Evolutionary conservation across 129 eudicot genomes (phyloP).

Genomic region (Dittrichia graveolens): DNA sequence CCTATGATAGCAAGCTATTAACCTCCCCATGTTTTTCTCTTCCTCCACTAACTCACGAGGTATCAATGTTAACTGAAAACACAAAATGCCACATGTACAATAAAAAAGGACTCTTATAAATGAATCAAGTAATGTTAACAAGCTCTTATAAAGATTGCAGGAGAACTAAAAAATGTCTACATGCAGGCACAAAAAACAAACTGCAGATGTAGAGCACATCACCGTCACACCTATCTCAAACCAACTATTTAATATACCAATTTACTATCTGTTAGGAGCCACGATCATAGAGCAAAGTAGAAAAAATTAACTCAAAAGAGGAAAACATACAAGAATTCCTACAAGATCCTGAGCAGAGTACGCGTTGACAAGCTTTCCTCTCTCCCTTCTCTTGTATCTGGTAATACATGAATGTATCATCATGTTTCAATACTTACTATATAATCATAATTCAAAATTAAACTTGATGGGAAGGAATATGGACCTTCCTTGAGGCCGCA

Average conservation of each 20-base stretch:
- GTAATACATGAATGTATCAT: neutral
- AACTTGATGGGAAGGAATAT: slow-evolving; percentile 1
- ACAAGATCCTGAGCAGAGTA: slow-evolving; percentile 82
- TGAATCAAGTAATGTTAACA: neutral
- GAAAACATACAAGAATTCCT: slow-evolving; percentile 78
- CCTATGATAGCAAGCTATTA: no score
- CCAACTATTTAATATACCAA: neutral
- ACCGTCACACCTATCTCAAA: slow-evolving; percentile 1
- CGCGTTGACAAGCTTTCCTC: slow-evolving; percentile 64
- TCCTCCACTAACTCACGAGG: no score
- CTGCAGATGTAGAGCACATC: neutral
- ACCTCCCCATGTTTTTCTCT: no score
- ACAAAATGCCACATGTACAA: no score
- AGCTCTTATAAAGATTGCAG: neutral
- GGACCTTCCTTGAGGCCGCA: slow-evolving; percentile 89
- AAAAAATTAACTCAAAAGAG: neutral
- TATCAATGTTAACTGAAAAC: no score
- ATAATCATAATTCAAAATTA: neutral
- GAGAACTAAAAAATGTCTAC: neutral
- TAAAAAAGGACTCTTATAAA: no score
- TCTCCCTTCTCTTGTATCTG: slow-evolving; percentile 86
- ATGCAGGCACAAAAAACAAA: neutral
- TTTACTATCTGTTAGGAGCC: neutral
- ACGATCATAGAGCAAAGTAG: neutral
- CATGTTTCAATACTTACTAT: slow-evolving; percentile 10